A percentile compares a stretch with the other conserved stretches of the same genome.
Evolutionary conservation across 768 basidiomycete species (phyloP).

Genomic region (Nidula microcarpa): DNA sequence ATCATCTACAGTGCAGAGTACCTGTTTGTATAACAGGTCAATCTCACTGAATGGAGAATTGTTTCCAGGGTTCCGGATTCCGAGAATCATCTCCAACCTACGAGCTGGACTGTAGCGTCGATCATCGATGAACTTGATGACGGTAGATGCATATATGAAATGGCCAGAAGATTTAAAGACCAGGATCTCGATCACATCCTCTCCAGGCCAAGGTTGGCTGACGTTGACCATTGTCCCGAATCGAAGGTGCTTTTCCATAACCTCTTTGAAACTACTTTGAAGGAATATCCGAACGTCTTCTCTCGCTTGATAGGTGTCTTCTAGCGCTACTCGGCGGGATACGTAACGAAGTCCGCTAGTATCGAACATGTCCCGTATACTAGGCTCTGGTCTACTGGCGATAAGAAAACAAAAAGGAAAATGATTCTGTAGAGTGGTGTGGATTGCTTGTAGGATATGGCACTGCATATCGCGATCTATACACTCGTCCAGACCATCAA

Average conservation of each 20-base stretch:
- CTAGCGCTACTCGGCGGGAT: background rate
- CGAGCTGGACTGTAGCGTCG: background rate
- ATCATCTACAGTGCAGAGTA: background rate
- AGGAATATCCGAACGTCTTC: background rate
- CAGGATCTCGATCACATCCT: background rate
- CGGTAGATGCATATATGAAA: conserved; percentile 3
- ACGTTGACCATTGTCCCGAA: background rate
- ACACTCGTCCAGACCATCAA: too few species aligned
- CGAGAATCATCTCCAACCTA: background rate
- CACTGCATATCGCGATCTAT: too few species aligned
- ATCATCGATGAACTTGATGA: background rate
- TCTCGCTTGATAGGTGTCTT: background rate
- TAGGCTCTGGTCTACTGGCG: background rate
- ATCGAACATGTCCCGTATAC: background rate
- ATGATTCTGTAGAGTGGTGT: too few species aligned
- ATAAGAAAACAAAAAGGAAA: too few species aligned
- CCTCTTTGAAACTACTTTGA: background rate
- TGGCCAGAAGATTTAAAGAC: conserved; percentile 4
- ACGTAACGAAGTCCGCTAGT: background rate
- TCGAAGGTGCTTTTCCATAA: background rate
- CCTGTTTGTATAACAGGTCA: background rate
- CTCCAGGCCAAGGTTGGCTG: background rate
- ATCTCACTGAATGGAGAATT: background rate
- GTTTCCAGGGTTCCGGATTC: background rate
- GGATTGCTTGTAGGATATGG: too few species aligned